These are phyloP conservation scores for Metschnikowia sp. DNA, from an alignment of 805 yeast species.

Conservation along the genomic window DNA sequence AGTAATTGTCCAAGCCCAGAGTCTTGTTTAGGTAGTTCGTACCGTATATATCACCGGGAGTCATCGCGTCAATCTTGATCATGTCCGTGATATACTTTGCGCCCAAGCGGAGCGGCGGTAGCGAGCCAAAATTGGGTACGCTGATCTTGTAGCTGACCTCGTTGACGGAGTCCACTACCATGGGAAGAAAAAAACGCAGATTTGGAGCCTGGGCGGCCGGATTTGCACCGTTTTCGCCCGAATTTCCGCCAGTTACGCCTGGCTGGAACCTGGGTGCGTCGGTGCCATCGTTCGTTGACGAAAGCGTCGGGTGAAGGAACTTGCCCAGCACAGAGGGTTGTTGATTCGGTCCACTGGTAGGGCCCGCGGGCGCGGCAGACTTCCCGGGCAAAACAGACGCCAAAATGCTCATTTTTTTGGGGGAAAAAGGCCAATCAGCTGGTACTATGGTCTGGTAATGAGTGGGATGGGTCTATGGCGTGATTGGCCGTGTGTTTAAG, in stretches of 20 bases:
- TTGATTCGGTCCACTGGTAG: slow-evolving; percentile 1
- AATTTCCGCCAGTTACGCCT: slow-evolving; percentile 6
- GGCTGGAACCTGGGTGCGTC: slow-evolving; percentile 31
- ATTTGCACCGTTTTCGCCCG: slow-evolving; percentile 19
- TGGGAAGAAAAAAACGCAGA: slow-evolving; percentile 32
- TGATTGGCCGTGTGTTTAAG: neutral
- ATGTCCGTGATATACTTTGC: slow-evolving; percentile 59
- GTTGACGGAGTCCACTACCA: slow-evolving; percentile 31
- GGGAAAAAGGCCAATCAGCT: neutral
- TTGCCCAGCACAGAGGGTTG: slow-evolving; percentile 11
- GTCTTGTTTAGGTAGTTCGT: slow-evolving; percentile 52
- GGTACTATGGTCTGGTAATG: too few species aligned
- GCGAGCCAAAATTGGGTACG: slow-evolving; percentile 47
- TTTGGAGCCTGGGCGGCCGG: slow-evolving; percentile 20
- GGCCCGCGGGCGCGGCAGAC: slow-evolving; percentile 2
- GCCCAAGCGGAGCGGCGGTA: slow-evolving; percentile 57
- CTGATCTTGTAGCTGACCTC: slow-evolving; percentile 43
- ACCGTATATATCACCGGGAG: slow-evolving; percentile 53
- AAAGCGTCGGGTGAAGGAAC: slow-evolving; percentile 32
- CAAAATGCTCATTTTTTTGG: slow-evolving; percentile 16
- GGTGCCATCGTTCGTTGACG: slow-evolving; percentile 22
- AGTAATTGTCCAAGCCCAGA: slow-evolving; percentile 59
- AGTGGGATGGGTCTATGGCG: neutral
- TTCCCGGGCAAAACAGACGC: slow-evolving; percentile 18
- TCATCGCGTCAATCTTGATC: slow-evolving; percentile 56